phyloP scores from a whole-genome alignment of 352 stramenopile genomes.

The Pythium chondricola region DNA sequence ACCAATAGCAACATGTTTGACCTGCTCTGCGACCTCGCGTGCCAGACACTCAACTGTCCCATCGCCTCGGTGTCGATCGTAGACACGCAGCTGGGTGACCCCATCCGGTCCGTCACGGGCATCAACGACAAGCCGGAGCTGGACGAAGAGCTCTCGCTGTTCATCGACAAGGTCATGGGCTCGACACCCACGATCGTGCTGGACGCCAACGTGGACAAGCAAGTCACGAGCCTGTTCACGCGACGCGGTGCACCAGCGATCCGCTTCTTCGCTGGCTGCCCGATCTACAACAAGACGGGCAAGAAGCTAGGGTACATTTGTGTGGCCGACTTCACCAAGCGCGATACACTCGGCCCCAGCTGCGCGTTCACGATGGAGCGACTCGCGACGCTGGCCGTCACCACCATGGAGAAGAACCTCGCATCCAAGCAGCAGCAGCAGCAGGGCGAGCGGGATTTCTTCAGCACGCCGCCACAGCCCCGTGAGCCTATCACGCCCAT shows the following conservation, averaged over 20 bases:
- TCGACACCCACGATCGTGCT: slow-evolving; percentile 66
- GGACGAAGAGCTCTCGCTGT: slow-evolving; percentile 49
- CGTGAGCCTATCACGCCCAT: too few relatives aligned
- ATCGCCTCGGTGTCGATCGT: slow-evolving; percentile 73
- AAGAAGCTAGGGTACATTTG: slow-evolving; percentile 77
- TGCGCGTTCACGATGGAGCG: slow-evolving; percentile 78
- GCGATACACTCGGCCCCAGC: slow-evolving; percentile 63
- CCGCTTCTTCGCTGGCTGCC: slow-evolving; percentile 71
- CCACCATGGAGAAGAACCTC: slow-evolving; percentile 67
- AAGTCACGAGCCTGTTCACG: slow-evolving; percentile 51
- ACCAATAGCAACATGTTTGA: slow-evolving; percentile 72
- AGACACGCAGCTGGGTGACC: slow-evolving; percentile 40
- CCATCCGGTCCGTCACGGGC: slow-evolving; percentile 42
- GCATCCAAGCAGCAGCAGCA: slow-evolving; percentile 21
- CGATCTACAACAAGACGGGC: slow-evolving; percentile 64
- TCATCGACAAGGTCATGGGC: slow-evolving; percentile 79
- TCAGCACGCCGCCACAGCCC: slow-evolving; percentile 10
- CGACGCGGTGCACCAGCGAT: slow-evolving; percentile 34
- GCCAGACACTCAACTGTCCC: slow-evolving; percentile 73
- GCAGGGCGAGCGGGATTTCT: slow-evolving; percentile 23
- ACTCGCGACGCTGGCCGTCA: slow-evolving; percentile 66
- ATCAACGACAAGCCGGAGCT: slow-evolving; percentile 43
- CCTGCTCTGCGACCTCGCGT: slow-evolving; percentile 72
- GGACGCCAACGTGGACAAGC: slow-evolving; percentile 66
- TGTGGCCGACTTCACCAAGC: slow-evolving; percentile 68